Base-by-base conservation (phyloP, 2,329 filamentous ascomycete genomes). In the Daldinia eschscholtzii region DNA sequence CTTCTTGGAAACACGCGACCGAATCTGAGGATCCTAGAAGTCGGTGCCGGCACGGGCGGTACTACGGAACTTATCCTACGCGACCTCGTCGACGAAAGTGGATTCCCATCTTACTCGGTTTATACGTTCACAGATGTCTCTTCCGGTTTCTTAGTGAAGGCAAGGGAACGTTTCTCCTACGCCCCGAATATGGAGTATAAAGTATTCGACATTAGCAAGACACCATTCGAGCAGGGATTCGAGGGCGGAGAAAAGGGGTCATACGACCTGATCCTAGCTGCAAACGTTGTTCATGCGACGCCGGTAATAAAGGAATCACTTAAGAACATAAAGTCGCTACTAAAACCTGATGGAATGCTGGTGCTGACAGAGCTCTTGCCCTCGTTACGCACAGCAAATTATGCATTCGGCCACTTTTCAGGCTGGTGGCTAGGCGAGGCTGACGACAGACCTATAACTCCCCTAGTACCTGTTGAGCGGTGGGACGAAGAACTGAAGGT, bases 381-480 rank as follows among this genome's bases (percentile, higher is more conserved):
- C 0, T 65, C 69, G 6, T 55, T 68, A 6, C 75, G 75, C 18
- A 77, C 73, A 61, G 70, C 75, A 30, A 79, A 78, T 53, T 78
- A 74, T 57, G 71, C 77, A 37, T 74, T 79, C 39, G 79, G 80
- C 1, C 68, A 75, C 0, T 73, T 81, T 6, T 64, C 77, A 0
- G 79, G 78, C 0, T 82, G 81, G 80, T 82, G 80, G 81, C 68
- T 78, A 0, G 79, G 79, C 1, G 71, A 72, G 6, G 71, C 73
- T 1, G 77, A 80, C 12, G 64, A 53, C 5, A 75, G 79, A 6
- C n/a, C 65, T 1, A 65, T 73, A 0, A 74, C 75, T 57, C 79
- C 80, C 2, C 75, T 73, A 7, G 68, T 80, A 6, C 58, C 71
- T 0, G 55, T 74, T 1, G 70, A 75, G 1, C 57, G 74, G 6